Base-by-base conservation (phyloP, 1,284 basidiomycete species). In the Puccinia horiana region DNA sequence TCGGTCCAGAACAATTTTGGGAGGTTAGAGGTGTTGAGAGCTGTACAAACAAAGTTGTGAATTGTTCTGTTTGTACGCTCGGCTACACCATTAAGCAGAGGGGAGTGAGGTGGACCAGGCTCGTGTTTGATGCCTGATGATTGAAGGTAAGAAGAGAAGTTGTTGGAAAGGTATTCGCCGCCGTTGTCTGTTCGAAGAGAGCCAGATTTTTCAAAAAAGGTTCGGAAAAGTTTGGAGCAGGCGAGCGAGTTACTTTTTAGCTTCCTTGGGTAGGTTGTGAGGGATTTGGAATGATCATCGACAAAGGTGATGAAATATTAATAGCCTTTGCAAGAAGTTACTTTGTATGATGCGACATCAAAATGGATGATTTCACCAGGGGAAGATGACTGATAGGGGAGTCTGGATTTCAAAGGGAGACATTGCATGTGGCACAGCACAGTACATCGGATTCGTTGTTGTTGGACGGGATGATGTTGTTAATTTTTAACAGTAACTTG, bases 21-120 rank as follows among this genome's bases (percentile, higher is more conserved):
- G 26, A 76, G 32, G 37, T 23, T 20, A 37, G 74, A 18, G 18
- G n/a, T 42, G 23, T 47, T 29, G 5, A 77, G 42, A 29, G 61
- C 14, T 8, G 58, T 49, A 23, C 76, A n/a, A n/a, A 77, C 37
- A 6, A 52, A n/a, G 37, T 77, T 67, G 1, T n/a, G 4, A 2
- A 77, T 29, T 3, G 61, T 65, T 32, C 44, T 16, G 9, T 77
- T 77, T 32, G 76, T 52, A 20, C 76, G 58, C 29, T 78, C 63
- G 4, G 76, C 61, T 2, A 78, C 76, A 2, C 76, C 76, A 52
- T 78, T 78, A 3, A 69, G 40, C n/a, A 69, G n/a, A 1, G 61
- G 76, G 5, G 76, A 78, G 32, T 78, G 58, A 6, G 77, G 77
- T 0, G 65, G 77, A 35, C 77, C 77, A 5, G 63, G 77, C n/a